Base-by-base conservation (phyloP, 2,329 filamentous ascomycete genomes). In the Pseudophaeomoniella oleicola region DNA sequence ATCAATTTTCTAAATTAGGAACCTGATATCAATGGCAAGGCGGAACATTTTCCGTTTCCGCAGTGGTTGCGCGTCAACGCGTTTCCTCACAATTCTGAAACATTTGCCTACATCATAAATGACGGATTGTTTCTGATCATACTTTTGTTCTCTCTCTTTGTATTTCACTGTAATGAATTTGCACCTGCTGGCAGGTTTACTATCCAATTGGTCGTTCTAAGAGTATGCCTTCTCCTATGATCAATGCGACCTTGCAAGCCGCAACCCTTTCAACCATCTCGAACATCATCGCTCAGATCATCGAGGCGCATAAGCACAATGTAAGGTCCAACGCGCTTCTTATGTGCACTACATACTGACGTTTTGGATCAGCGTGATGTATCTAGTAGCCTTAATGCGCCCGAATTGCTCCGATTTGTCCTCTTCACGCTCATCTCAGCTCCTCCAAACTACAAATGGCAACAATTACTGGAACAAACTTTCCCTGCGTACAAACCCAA, bases 361-460 rank as follows among this genome's bases (percentile, higher is more conserved):
- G 37, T n/a, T 16, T 30, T n/a, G 9, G 10, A 27, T 19, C n/a
- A 34, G 35, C 35, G 33, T 6, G 43, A 83, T 77, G 62, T 58
- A 36, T 58, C 72, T 9, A 68, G 81, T 36, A 56, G 62, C 16
- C 62, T 92, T 47, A 72, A 86, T 57, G 68, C 69, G 57, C 59
- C 71, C 4, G 74, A 80, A 3, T 66, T 93, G 31, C 60, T 85
- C 46, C 81, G 86, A 53, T 94, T 92, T 57, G 60, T 82, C 36
- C 51, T 84, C 36, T 93, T 79, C 63, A 72, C 78, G 44, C 52
- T 82, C 22, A 52, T 93, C 41, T 78, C 70, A 56, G 80, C 78
- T 30, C 85, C 86, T 2, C 81, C 81, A 32, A 94, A 94, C 59
- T 83, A 84, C 52, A 53, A 83, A 48, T 94, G 85, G 86, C 86